phyloP scores from a whole-genome alignment of 371 early-diverging fungal species.

The Batrachochytrium dendrobatidis region DNA sequence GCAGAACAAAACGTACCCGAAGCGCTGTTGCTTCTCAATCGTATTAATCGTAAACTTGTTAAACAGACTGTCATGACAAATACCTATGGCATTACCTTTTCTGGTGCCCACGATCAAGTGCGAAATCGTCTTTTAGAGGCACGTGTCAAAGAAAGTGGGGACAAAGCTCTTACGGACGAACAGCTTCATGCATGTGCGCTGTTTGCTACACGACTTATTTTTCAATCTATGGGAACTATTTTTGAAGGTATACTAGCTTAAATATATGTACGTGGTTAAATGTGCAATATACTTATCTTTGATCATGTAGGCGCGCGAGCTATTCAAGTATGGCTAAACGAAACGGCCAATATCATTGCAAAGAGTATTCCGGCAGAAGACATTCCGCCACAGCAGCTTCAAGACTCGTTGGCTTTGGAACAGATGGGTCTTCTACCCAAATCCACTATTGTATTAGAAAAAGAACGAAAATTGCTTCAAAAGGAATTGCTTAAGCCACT shows the following conservation, averaged over 20 bases:
- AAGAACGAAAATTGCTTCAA: constrained; percentile 1
- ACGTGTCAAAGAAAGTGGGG: constrained; percentile 11
- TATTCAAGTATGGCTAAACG: constrained; percentile 91
- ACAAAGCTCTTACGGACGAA: constrained; percentile 28
- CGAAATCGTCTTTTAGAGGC: constrained; percentile 56
- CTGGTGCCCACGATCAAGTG: constrained; percentile 91
- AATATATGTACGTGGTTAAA: constrained; percentile 3
- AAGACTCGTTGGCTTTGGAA: constrained; percentile 21
- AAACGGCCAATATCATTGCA: constrained; percentile 78
- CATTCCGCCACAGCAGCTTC: constrained; percentile 20
- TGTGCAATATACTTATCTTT: constrained; percentile 25
- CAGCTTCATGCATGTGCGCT: constrained; percentile 26
- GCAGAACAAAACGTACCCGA: constrained; percentile 26
- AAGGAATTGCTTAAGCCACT: too few species aligned
- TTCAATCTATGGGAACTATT: constrained; percentile 61
- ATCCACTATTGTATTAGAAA: neutral
- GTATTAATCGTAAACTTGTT: constrained; percentile 87
- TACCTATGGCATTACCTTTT: constrained; percentile 95
- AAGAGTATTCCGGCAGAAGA: constrained; percentile 62
- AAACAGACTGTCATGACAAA: constrained; percentile 99
- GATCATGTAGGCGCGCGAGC: constrained; percentile 64
- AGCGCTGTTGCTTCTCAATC: constrained; percentile 29
- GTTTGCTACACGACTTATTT: constrained; percentile 78
- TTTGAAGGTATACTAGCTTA: constrained; percentile 64
- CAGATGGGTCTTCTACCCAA: constrained; percentile 30